Base-by-base conservation (phyloP, 2,329 filamentous ascomycete genomes). In the Falciphora oryzae region DNA sequence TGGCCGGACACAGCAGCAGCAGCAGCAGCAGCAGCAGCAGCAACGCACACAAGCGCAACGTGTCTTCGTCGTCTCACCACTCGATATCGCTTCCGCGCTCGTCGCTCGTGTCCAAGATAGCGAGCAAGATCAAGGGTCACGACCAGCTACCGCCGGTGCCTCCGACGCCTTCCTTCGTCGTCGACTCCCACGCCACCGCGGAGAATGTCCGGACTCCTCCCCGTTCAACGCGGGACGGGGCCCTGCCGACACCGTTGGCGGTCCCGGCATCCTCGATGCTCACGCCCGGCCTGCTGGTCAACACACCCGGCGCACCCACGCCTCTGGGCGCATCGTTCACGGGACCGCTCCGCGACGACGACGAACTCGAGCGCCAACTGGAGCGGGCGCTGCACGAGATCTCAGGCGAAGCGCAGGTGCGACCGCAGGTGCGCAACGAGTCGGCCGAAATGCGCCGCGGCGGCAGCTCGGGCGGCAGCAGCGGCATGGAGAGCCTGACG, bases 401-500 rank as follows among this genome's bases (percentile, higher is more conserved):
- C 25, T 31, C 38, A 8, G 35, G 27, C 27, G 62, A 53, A 11
- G 22, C 44, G 44, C 44, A 53, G 44, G n/a, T n/a, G 44, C 44
- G 13, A 16, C 57, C 57, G 57, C 44, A 50, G 27, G 44, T 53
- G 2, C 44, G 28, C 38, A 56, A 31, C 28, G 61, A 6, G 16
- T 29, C 38, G 18, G 61, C 53, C 14, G 38, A 62, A 27, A 62
- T 62, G 61, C 61, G 53, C 27, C 61, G 61, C 28, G 61, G 38
- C 44, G 61, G 35, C n/a, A 65, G 61, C 22, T 59, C 62, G 13
- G 57, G 65, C 29, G 64, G 64, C 53, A 66, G 56, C n/a, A 67
- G 66, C 57, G 69, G 71, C 14, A 68, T 69, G 32, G 71, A 72
- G 53, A 72, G 70, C 67, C 70, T 74, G 70, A 73, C 72, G 27